These are phyloP conservation scores for Naematelia encephala DNA, from an alignment of 768 basidiomycete genomes.

Conservation along the genomic window DNA sequence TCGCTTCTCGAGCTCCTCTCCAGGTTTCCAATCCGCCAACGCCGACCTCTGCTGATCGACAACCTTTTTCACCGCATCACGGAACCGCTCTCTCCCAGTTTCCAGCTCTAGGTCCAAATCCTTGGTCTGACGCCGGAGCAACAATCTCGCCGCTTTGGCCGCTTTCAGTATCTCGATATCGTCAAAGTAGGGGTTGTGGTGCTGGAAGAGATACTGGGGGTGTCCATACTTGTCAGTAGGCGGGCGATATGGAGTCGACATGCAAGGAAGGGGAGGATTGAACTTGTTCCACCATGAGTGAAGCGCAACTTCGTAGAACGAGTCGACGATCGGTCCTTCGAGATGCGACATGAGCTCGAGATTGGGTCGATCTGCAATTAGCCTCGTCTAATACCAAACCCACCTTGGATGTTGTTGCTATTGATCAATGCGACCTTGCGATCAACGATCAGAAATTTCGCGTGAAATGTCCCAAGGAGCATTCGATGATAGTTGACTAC, in stretches of 20 bases:
- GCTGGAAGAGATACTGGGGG: slow-evolving; percentile 54
- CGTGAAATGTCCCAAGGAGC: slow-evolving; percentile 66
- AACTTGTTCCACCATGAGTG: slow-evolving; percentile 59
- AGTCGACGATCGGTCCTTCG: slow-evolving; percentile 67
- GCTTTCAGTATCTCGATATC: slow-evolving; percentile 54
- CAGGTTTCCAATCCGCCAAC: slow-evolving; percentile 42
- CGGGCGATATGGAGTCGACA: slow-evolving; percentile 42
- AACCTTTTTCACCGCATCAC: slow-evolving; percentile 40
- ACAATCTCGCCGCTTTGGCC: slow-evolving; percentile 51
- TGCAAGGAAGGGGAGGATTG: slow-evolving; percentile 43
- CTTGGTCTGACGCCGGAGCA: slow-evolving; percentile 48
- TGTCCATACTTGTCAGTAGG: slow-evolving; percentile 33
- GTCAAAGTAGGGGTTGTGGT: slow-evolving; percentile 53
- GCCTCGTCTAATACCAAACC: slow-evolving; percentile 6
- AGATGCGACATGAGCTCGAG: slow-evolving; percentile 64
- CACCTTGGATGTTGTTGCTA: slow-evolving; percentile 61
- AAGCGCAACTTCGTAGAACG: slow-evolving; percentile 67
- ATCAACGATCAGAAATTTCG: slow-evolving; percentile 68
- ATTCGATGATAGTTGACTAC: slow-evolving; percentile 57
- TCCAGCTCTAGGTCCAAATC: slow-evolving; percentile 40
- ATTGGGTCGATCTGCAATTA: slow-evolving; percentile 51
- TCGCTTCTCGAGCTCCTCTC: slow-evolving; percentile 35
- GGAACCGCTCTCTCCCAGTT: slow-evolving; percentile 32
- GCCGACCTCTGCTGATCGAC: slow-evolving; percentile 39
- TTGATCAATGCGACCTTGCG: slow-evolving; percentile 64